Evolutionary conservation across 176 grass and related monocot species (phyloP).

Genomic region (Triticum aestivum): DNA sequence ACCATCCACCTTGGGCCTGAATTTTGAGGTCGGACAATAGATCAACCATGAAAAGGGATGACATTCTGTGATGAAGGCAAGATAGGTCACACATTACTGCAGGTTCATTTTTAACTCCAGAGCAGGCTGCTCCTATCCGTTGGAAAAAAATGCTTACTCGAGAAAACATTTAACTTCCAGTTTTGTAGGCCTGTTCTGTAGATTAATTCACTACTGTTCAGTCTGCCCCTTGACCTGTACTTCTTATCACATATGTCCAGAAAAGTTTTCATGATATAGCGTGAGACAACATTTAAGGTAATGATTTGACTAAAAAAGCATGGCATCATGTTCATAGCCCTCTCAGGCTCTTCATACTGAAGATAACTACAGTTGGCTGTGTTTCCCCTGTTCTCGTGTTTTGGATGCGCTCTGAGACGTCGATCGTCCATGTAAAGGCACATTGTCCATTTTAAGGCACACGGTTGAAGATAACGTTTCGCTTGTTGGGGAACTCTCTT

Average conservation of each 20-base stretch:
- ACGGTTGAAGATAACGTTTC: no score
- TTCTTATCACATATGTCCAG: not conserved
- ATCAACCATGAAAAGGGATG: constrained; percentile 15
- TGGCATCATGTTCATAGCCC: constrained; percentile 27
- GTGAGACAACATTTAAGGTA: not conserved
- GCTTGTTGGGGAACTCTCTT: no score
- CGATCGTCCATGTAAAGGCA: no score
- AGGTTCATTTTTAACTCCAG: not conserved
- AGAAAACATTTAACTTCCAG: not conserved
- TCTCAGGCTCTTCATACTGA: not conserved
- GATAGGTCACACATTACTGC: not conserved
- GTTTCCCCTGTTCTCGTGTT: no score
- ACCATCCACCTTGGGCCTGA: constrained; percentile 74
- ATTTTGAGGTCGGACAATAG: constrained; percentile 11
- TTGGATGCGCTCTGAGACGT: no score
- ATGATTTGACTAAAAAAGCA: not conserved
- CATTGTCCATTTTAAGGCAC: no score
- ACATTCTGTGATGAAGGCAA: constrained; percentile 13
- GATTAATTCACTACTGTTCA: not conserved
- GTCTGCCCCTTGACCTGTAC: not conserved
- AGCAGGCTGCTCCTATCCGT: not conserved
- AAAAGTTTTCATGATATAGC: not conserved
- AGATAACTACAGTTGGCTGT: no score
- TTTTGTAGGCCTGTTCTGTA: constrained; percentile 7
- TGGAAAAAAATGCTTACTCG: not conserved